Percentiles rank a stretch among this genome's conserved stretches.
Conservation (phyloP, 345 rosid genomes). For the Lumnitzera littorea region DNA sequence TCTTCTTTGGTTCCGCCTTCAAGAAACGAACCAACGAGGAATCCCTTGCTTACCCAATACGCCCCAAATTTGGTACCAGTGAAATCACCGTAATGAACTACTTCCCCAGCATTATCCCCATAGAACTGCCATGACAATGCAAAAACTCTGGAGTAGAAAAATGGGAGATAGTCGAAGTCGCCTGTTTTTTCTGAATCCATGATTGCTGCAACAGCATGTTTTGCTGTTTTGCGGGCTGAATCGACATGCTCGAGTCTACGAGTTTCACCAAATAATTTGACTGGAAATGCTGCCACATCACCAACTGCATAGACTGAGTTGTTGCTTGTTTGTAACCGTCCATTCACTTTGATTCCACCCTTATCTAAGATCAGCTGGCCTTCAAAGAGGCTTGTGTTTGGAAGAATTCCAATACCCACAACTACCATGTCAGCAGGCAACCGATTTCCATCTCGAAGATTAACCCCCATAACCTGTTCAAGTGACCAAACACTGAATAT, state of each 20-base stretch:
- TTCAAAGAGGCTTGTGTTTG: slow-evolving; percentile 87
- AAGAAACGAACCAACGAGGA: slow-evolving; percentile 80
- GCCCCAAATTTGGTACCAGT: slow-evolving; percentile 67
- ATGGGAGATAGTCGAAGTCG: slow-evolving; percentile 79
- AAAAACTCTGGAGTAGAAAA: slow-evolving; percentile 89
- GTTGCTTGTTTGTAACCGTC: slow-evolving; percentile 76
- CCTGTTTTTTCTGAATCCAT: slow-evolving; percentile 65
- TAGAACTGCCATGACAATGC: slow-evolving; percentile 88
- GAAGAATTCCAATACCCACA: slow-evolving; percentile 90
- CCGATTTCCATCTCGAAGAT: slow-evolving; percentile 68
- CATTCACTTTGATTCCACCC: slow-evolving; percentile 91
- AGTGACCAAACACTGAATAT: not conserved
- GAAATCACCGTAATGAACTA: slow-evolving; percentile 80
- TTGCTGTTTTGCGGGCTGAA: slow-evolving; percentile 79
- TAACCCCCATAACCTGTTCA: slow-evolving; percentile 71
- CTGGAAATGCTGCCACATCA: slow-evolving; percentile 88
- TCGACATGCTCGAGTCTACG: slow-evolving; percentile 97
- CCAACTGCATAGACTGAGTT: slow-evolving; percentile 83
- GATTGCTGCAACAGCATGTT: slow-evolving; percentile 66
- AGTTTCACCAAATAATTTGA: slow-evolving; percentile 64
- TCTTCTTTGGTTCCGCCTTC: slow-evolving; percentile 96
- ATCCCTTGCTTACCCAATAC: slow-evolving; percentile 80
- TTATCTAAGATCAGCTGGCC: slow-evolving; percentile 86
- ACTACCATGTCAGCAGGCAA: slow-evolving; percentile 79
- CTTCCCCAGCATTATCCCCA: slow-evolving; percentile 84